Evolutionary conservation across 2,329 filamentous ascomycete genomes (phyloP), one percentile per base, ranked within the genome.

Genomic region (Stachybotrys elegans): DNA sequence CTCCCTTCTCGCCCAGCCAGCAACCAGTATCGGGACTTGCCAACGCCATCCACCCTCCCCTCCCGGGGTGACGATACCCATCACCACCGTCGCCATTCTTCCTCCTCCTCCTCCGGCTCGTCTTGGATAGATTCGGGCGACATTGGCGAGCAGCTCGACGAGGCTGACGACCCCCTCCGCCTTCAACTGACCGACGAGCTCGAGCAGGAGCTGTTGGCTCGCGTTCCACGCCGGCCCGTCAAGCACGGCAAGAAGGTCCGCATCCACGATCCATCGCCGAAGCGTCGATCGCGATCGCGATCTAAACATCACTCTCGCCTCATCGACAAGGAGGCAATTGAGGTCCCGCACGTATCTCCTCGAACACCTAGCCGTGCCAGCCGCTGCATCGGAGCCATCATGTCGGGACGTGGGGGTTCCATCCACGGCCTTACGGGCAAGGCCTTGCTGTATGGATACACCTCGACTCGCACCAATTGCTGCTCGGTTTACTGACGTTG

Each of bases 121-220:
- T 81, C 87, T 57, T 96, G 89, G 90, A 91, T 88, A 61, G 90
- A 96, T 67, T 95, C 92, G 36, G 92, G 90, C 60, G 93, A 97
- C 68, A 81, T 97, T 58, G 89, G 88, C 59, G 92, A 96, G 71
- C 92, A 94, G 75, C 76, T 91, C 56, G 84, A 87, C 72, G 82
- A 83, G 72, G 81, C 83, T 59, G 82, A 92, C 68, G 88, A 95
- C 64, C 88, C 89, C 47, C 76, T 95, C 54, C 83, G 80, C 55
- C 79, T 82, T 55, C 83, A 80, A 57, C 74, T 92, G 48, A 75
- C 76, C 59, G 73, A 81, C 55, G 82, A 82, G 54, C 67, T 85
- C 46, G 81, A 88, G 63, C 78, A 76, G 57, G 76, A 81, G 55
- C 70, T 76, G 44, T 71, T 83, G 55, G 73, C 74, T 40, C 69